Base-by-base conservation (phyloP, 2,329 filamentous ascomycete species). In the Botryotinia calthae region DNA sequence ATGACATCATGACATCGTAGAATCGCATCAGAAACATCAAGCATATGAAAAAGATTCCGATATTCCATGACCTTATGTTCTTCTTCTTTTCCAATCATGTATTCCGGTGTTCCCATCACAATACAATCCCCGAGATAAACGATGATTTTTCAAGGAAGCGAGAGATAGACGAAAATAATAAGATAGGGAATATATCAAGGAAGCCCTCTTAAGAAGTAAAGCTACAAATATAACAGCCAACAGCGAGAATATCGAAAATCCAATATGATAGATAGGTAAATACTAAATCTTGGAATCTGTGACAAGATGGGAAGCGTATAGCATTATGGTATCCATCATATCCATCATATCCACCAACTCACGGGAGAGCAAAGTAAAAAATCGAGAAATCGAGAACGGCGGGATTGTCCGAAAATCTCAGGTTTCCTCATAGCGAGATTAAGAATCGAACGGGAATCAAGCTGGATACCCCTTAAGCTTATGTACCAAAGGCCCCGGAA, bases 281-380 rank as follows among this genome's bases (percentile, higher is more conserved):
- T 37, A 9, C 37, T 37, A 37, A 8, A 37, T 8, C 7, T 37
- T 37, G 8, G 7, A 9, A 8, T 37, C 8, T 37, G 37, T 7
- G 7, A 37, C 6, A n/a, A 51, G 4, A 1, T 16, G 10, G 2
- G 5, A 1, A 51, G 16, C 48, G 25, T 51, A 51, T 7, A n/a
- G 9, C 12, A n/a, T 51, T n/a, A 51, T 7, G 2, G n/a, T n/a
- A 10, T 51, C 22, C 46, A 51, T 12, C 4, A 51, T 51, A 25
- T 51, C 9, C 22, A 48, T 20, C 4, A 25, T 12, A 48, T 1
- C 46, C 22, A 25, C 10, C 0, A n/a, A 16, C 5, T 3, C 48
- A n/a, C 6, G 8, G 37, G 37, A 16, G 25, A 12, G 5, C 12
- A 1, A 16, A 2, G 2, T 2, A n/a, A 54, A 2, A 16, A n/a